Percentiles rank a stretch among this genome's conserved stretches.
Conservation (phyloP, 2,329 filamentous ascomycete species). For the Trichoderma hamatum region DNA sequence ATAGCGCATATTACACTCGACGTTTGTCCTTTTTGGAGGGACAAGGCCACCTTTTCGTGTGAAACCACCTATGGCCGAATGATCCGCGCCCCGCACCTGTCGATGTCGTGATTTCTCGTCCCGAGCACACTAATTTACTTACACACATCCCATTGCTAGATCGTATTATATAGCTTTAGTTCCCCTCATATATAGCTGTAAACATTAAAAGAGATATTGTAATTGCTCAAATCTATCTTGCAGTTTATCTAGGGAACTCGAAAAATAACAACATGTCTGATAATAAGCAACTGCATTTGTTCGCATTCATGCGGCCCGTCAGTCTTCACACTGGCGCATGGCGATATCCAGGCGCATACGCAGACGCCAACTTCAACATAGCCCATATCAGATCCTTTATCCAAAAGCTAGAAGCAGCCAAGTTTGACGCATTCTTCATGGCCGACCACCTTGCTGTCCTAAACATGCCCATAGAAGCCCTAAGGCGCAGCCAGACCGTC, state of each 20-base stretch:
- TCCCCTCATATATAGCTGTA: neutral
- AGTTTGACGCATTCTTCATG: constrained; percentile 62
- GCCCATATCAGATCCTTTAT: constrained; percentile 56
- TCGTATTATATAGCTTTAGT: neutral
- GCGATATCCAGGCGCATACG: constrained; percentile 57
- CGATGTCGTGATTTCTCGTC: constrained; percentile 24
- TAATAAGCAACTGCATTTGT: constrained; percentile 52
- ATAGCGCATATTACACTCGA: neutral
- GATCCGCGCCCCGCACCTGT: constrained; percentile 22
- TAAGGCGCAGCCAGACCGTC: constrained; percentile 60
- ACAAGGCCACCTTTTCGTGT: neutral
- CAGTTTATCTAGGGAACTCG: neutral
- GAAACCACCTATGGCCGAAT: neutral
- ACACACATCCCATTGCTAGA: neutral
- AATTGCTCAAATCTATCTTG: neutral
- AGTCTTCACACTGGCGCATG: constrained; percentile 59
- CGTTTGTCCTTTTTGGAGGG: neutral
- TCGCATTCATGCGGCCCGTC: constrained; percentile 62
- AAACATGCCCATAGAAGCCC: constrained; percentile 59
- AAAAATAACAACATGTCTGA: constrained; percentile 28
- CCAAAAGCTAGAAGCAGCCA: constrained; percentile 55
- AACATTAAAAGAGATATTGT: neutral
- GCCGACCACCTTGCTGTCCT: constrained; percentile 57
- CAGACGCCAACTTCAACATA: constrained; percentile 62
- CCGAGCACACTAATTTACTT: constrained; percentile 13